phyloP scores from a whole-genome alignment of 257 asterid genomes.

The Solanum infundibuliforme region DNA sequence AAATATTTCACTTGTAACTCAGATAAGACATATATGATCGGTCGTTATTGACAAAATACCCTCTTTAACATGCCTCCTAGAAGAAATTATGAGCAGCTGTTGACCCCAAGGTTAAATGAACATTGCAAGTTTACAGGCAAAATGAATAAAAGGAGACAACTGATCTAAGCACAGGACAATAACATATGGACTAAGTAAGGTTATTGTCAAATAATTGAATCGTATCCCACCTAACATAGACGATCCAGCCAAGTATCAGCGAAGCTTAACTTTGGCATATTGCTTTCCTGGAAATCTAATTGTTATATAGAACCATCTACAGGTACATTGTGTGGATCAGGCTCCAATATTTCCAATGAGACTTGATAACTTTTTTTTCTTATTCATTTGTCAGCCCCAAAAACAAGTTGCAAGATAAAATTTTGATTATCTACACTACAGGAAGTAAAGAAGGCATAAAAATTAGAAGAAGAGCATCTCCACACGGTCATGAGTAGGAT shows the following conservation, averaged over 20 bases:
- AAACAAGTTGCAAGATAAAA: background rate
- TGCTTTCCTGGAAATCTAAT: background rate
- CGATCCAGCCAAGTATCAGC: background rate
- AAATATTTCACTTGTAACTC: background rate
- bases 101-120: background rate
- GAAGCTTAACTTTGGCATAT: background rate
- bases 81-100: background rate
- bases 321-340: background rate
- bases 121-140: background rate
- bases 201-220: background rate
- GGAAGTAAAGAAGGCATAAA: background rate
- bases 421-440: background rate
- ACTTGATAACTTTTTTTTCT: background rate
- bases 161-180: background rate
- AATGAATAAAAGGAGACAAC: background rate
- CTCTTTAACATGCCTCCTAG: background rate
- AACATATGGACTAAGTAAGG: background rate
- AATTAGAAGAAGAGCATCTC: background rate
- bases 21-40: background rate
- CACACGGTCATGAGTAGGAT: background rate
- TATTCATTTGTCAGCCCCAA: background rate
- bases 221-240: background rate
- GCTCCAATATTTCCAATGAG: background rate
- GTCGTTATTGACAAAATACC: background rate
- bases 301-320: background rate